phyloP scores from a whole-genome alignment of 2,329 filamentous ascomycete species.

The Stemphylium beticola region DNA sequence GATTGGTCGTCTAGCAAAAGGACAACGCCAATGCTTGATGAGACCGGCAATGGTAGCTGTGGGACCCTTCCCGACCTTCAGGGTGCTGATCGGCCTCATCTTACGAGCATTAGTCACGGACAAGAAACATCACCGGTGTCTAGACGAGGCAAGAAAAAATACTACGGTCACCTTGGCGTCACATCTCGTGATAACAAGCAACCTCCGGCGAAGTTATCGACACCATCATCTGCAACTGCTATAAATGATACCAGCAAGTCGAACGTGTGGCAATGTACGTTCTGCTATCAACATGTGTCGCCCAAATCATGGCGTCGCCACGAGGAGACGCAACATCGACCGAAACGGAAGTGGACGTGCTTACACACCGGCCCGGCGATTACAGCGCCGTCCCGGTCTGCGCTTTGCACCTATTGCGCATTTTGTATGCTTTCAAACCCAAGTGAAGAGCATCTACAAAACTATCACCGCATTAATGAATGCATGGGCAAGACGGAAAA shows the following conservation, averaged over 20 bases:
- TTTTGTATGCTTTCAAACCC: conserved; percentile 40
- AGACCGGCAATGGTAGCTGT: conserved; percentile 10
- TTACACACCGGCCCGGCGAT: conserved; percentile 37
- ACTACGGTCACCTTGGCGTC: conserved; percentile 34
- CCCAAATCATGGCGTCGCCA: conserved; percentile 48
- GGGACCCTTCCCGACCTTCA: neutral
- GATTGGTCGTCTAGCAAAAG: conserved; percentile 21
- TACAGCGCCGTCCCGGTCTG: conserved; percentile 11
- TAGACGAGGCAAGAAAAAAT: conserved; percentile 47
- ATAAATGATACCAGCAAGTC: conserved; percentile 8
- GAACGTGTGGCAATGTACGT: conserved; percentile 46
- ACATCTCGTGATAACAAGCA: conserved; percentile 17
- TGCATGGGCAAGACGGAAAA: conserved; percentile 32
- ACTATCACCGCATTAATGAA: conserved; percentile 39
- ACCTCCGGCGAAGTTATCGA: neutral
- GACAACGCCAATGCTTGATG: conserved; percentile 10
- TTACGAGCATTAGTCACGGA: neutral
- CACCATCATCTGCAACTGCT: conserved; percentile 2
- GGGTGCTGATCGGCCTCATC: conserved; percentile 14
- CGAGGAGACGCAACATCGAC: conserved; percentile 46
- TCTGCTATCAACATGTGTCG: conserved; percentile 35
- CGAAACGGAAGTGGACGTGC: conserved; percentile 44
- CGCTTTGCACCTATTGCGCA: conserved; percentile 25
- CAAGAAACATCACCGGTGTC: conserved; percentile 14
- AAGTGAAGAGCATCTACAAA: conserved; percentile 36